Base-by-base conservation (phyloP, 2,329 filamentous ascomycete genomes). In the Fusarium scirpi region DNA sequence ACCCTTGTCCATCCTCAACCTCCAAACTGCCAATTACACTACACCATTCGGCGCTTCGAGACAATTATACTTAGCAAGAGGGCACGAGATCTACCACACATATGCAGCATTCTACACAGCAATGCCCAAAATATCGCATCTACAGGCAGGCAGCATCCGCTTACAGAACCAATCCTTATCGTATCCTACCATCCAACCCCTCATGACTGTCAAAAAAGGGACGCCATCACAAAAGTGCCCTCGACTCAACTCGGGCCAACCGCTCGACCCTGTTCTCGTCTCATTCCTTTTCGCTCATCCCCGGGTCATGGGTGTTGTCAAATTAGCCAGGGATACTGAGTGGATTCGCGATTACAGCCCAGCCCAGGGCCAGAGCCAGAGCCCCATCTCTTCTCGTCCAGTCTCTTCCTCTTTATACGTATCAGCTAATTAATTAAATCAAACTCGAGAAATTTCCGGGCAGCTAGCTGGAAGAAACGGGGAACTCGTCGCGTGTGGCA, bases 311-410 rank as follows among this genome's bases (percentile, higher is more conserved):
- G 59, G 54, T 46, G 25, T 24, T 38, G 58, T 30, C 65, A 66
- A 71, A 66, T 71, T 69, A 66, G 55, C 65, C 65, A 71, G 68
- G 68, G 68, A 62, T 53, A 41, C 40, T 32, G 34, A 45, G 64
- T 69, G 64, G 65, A 41, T 69, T 59, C 41, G 16, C 27, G 32
- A 27, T 43, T 38, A 38, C 34, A 38, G 34, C 34, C 34, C 34
- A 38, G 18, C 34, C 34, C n/a, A 38, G 32, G 18, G 9, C 29
- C 5, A 24, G 29, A 30, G 15, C 24, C 27, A 44, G 24, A 34
- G 22, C 25, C 32, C 29, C 34, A 53, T 53, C 18, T 53, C 34
- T 27, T 53, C 49, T 43, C 27, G 10, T 27, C 11, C 18, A 41
- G 34, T 38, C 34, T n/a, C 34, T 38, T 38, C 18, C 34, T 38